These are phyloP conservation scores for Lyophyllum atratum DNA, from an alignment of 768 basidiomycete genomes.

Conservation along the genomic window DNA sequence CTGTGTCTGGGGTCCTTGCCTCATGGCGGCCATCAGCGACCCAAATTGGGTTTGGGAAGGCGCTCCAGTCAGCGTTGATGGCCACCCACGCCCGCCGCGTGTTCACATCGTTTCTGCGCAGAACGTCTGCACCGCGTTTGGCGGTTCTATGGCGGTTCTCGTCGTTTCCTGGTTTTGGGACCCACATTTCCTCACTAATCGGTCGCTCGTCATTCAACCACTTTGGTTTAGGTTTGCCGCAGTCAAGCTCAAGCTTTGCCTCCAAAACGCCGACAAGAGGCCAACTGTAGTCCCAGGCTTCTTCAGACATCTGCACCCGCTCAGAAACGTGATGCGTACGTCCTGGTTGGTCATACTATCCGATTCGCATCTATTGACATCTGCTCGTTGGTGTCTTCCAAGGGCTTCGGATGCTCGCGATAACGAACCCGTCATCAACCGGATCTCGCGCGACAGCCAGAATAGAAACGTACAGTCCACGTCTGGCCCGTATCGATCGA, in stretches of 20 bases:
- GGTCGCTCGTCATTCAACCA: too few relatives aligned
- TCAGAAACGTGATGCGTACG: constrained; percentile 1
- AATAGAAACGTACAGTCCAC: not conserved
- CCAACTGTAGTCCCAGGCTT: not conserved
- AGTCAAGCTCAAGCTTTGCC: not conserved
- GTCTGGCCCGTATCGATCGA: not conserved
- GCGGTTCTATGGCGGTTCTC: constrained; percentile 3
- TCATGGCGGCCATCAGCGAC: constrained; percentile 10
- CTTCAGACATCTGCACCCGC: not conserved
- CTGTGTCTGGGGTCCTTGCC: constrained; percentile 15
- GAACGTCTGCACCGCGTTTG: not conserved
- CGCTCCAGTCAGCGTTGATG: constrained; percentile 4
- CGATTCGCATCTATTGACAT: not conserved
- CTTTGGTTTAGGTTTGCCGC: too few relatives aligned
- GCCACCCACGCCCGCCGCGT: constrained; percentile 20
- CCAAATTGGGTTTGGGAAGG: constrained; percentile 20
- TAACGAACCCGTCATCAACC: constrained; percentile 4
- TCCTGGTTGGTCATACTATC: not conserved
- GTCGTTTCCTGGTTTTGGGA: not conserved
- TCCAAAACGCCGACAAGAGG: not conserved
- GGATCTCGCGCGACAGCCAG: constrained; percentile 10
- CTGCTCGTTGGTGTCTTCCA: not conserved
- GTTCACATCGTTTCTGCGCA: constrained; percentile 14
- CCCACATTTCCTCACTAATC: too few relatives aligned
- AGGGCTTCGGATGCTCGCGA: not conserved